Evolutionary conservation across 495 filamentous ascomycete genomes (phyloP).

Genomic region (Aeminium ludgeri): DNA sequence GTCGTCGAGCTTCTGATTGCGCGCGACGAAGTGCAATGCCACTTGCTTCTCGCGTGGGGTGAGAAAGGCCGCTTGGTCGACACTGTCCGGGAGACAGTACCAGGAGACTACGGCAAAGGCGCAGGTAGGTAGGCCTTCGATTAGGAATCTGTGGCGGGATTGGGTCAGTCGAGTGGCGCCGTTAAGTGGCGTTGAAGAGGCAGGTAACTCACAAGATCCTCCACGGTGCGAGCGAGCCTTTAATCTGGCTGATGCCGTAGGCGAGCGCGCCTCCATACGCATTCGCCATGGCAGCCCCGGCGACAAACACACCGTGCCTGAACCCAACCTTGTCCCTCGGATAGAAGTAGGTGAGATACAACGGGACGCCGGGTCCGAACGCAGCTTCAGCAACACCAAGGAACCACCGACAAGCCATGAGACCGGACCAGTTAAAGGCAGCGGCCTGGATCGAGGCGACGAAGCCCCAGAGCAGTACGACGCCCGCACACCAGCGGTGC

Average conservation of each 20-base stretch:
- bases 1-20: constrained; percentile 12
- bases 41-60: constrained; percentile 53
- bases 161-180: no score
- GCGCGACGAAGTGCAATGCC: constrained; percentile 32
- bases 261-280: constrained; percentile 72
- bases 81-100: constrained; percentile 54
- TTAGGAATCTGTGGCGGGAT: constrained; percentile 39
- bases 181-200: no score
- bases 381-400: constrained; percentile 36
- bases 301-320: constrained; percentile 58
- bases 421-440: constrained; percentile 14
- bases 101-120: constrained; percentile 48
- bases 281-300: constrained; percentile 64
- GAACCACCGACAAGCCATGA: constrained; percentile 34
- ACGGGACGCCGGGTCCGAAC: constrained; percentile 23
- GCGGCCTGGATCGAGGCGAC: constrained; percentile 20
- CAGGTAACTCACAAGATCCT: constrained; percentile 60
- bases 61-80: constrained; percentile 51
- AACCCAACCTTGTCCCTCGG: constrained; percentile 60
- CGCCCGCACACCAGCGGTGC: constrained; percentile 18
- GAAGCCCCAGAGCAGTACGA: constrained; percentile 22
- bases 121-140: constrained; percentile 63
- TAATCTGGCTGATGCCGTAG: constrained; percentile 62
- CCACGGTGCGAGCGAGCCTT: constrained; percentile 55
- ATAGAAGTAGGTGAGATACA: constrained; percentile 69